A percentile compares a stretch with the other conserved stretches of the same genome.
These are phyloP conservation scores for Lobulomyces angularis DNA, from an alignment of 192 early-diverging fungal species.

Conservation along the genomic window DNA sequence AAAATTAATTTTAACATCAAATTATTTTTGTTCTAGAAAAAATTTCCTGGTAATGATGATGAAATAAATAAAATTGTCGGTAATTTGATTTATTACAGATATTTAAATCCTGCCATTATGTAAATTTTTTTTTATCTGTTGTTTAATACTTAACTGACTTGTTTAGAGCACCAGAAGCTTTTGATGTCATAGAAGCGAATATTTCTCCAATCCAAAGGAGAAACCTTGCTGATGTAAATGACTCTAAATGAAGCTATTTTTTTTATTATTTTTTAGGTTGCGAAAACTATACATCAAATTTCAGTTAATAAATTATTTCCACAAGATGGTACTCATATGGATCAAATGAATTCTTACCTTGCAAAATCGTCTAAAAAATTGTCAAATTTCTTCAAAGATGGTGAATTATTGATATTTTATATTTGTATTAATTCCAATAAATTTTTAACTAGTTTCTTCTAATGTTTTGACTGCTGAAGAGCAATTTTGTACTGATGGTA, in stretches of 20 bases:
- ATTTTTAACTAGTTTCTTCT: conserved; percentile 37
- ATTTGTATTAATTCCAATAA: neutral
- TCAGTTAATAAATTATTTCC: conserved; percentile 69
- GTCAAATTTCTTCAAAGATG: conserved; percentile 67
- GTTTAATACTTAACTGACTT: neutral
- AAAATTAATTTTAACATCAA: conserved; percentile 6
- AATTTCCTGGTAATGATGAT: conserved; percentile 71
- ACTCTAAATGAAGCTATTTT: conserved; percentile 3
- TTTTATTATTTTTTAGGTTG: conserved; percentile 27
- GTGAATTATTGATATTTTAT: conserved; percentile 20
- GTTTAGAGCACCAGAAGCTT: conserved; percentile 81
- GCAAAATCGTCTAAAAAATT: conserved; percentile 65
- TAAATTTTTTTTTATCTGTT: conserved; percentile 22
- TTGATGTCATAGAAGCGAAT: conserved; percentile 79
- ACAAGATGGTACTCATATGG: conserved; percentile 36
- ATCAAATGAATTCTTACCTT: conserved; percentile 73
- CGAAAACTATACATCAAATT: conserved; percentile 91
- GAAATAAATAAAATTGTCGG: conserved; percentile 83
- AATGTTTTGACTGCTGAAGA: conserved; percentile 79
- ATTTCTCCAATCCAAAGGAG: conserved; percentile 84
- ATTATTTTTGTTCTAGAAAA: conserved; percentile 20
- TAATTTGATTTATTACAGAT: conserved; percentile 94
- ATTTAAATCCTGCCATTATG: conserved; percentile 95
- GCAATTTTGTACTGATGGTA: conserved; percentile 79
- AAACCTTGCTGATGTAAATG: conserved; percentile 74